These are phyloP conservation scores for Trichodelitschia bisporula DNA, from an alignment of 495 filamentous ascomycete genomes.

Conservation along the genomic window DNA sequence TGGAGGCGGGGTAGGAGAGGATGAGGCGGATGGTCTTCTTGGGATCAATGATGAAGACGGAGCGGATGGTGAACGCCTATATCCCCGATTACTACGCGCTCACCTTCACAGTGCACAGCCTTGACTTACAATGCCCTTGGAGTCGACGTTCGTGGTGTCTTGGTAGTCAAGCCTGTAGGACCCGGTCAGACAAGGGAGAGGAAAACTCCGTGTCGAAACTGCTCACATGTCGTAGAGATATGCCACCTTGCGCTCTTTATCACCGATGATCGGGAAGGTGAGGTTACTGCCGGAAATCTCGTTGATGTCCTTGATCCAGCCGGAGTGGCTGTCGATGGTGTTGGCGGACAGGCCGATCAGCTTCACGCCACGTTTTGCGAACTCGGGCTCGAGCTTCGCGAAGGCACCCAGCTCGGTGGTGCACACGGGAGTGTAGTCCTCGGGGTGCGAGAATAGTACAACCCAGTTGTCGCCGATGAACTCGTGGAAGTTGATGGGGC, in stretches of 20 bases:
- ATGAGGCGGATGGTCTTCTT: slow-evolving; percentile 95
- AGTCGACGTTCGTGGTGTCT: slow-evolving; percentile 67
- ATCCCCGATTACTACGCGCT: too few relatives aligned
- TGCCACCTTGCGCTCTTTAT: slow-evolving; percentile 85
- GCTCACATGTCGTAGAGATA: slow-evolving; percentile 82
- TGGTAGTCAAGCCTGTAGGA: slow-evolving; percentile 53
- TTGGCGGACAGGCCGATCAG: slow-evolving; percentile 85
- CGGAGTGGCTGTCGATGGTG: slow-evolving; percentile 34
- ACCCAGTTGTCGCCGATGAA: slow-evolving; percentile 90
- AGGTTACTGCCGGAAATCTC: slow-evolving; percentile 67
- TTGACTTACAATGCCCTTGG: slow-evolving; percentile 89
- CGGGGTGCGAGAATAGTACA: slow-evolving; percentile 92
- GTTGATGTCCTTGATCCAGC: slow-evolving; percentile 91
- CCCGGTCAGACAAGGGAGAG: too few relatives aligned
- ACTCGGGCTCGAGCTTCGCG: slow-evolving; percentile 92
- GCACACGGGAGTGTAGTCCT: slow-evolving; percentile 63
- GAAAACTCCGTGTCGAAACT: too few relatives aligned
- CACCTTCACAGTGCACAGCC: too few relatives aligned
- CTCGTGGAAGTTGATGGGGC: slow-evolving; percentile 89
- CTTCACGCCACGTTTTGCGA: slow-evolving; percentile 80
- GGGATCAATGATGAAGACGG: slow-evolving; percentile 96
- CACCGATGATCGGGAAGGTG: slow-evolving; percentile 88
- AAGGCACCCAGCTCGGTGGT: slow-evolving; percentile 96
- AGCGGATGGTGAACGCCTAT: slow-evolving; percentile 98
- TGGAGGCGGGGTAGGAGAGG: slow-evolving; percentile 89